These are phyloP conservation scores for Fusarium sp. DNA, from an alignment of 2,329 filamentous ascomycete genomes.

Conservation along the genomic window DNA sequence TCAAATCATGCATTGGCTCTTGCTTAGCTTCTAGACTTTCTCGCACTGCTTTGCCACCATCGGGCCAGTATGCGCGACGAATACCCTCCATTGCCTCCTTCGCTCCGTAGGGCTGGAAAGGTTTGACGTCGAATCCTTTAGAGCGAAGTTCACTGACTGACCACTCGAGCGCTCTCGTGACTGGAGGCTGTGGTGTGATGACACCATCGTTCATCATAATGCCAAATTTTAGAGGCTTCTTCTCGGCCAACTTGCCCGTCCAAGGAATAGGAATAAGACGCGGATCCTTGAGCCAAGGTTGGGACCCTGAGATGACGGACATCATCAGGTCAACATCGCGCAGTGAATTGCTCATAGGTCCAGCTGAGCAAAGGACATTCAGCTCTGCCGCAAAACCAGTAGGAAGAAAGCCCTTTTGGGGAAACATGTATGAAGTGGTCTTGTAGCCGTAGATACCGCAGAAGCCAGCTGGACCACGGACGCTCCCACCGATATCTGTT, in stretches of 20 bases:
- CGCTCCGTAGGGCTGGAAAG: constrained; percentile 18
- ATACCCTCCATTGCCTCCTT: constrained; percentile 31
- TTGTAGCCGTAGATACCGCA: constrained; percentile 46
- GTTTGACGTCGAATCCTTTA: constrained; percentile 4
- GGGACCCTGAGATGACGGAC: constrained; percentile 33
- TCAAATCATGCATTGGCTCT: constrained; percentile 47
- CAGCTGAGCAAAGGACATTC: constrained; percentile 50
- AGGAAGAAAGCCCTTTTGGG: constrained; percentile 41
- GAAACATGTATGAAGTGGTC: constrained; percentile 41
- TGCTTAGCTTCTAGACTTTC: constrained; percentile 33
- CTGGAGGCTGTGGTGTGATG: constrained; percentile 53
- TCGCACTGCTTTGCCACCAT: constrained; percentile 35
- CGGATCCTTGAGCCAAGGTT: constrained; percentile 49
- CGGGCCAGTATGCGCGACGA: constrained; percentile 39
- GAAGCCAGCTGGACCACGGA: constrained; percentile 46
- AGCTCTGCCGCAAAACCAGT: constrained; percentile 46
- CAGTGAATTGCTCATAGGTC: constrained; percentile 49
- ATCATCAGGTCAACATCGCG: constrained; percentile 52
- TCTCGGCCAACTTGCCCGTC: constrained; percentile 8
- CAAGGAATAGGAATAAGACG: constrained; percentile 48
- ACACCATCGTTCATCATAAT: constrained; percentile 54
- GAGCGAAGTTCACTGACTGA: constrained; percentile 19
- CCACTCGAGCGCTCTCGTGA: constrained; percentile 51
- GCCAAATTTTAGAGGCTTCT: constrained; percentile 52
- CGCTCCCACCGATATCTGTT: constrained; percentile 53